These are phyloP conservation scores for Barnettozyma siamensis DNA, from an alignment of 805 yeast genomes.

Conservation along the genomic window DNA sequence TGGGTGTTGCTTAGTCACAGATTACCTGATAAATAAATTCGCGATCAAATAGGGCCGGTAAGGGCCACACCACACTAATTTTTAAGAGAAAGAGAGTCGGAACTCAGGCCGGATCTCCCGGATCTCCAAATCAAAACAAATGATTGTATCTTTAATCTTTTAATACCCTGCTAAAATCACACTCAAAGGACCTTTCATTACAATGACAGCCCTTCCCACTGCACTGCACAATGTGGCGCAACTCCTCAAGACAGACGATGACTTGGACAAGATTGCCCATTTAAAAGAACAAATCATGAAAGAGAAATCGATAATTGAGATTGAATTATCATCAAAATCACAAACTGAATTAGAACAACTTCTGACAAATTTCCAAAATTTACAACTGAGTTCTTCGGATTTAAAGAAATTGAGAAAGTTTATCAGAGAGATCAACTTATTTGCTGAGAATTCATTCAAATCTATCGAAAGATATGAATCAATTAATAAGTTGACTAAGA, in stretches of 20 bases:
- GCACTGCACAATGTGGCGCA: constrained; percentile 28
- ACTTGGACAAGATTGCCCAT: constrained; percentile 46
- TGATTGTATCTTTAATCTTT: too few relatives aligned
- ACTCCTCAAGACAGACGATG: constrained; percentile 37
- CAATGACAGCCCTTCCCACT: constrained; percentile 1
- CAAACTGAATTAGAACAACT: constrained; percentile 52
- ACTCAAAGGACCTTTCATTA: not conserved
- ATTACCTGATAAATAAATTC: too few relatives aligned
- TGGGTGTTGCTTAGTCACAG: too few relatives aligned
- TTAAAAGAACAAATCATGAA: constrained; percentile 51
- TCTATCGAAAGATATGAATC: constrained; percentile 63
- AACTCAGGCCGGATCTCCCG: too few relatives aligned
- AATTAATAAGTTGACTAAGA: constrained; percentile 58
- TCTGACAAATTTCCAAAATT: constrained; percentile 35
- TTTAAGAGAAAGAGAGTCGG: too few relatives aligned
- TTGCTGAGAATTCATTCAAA: constrained; percentile 51
- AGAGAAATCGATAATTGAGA: constrained; percentile 71
- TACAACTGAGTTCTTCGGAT: constrained; percentile 37
- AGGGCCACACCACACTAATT: too few relatives aligned
- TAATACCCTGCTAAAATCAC: not conserved
- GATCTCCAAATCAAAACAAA: too few relatives aligned
- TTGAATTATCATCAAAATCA: constrained; percentile 34
- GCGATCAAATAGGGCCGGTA: too few relatives aligned
- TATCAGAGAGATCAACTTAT: constrained; percentile 38
- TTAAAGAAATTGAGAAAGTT: constrained; percentile 44